phyloP scores from a whole-genome alignment of 768 basidiomycete species.

The Rhizopogon vesiculosus region DNA sequence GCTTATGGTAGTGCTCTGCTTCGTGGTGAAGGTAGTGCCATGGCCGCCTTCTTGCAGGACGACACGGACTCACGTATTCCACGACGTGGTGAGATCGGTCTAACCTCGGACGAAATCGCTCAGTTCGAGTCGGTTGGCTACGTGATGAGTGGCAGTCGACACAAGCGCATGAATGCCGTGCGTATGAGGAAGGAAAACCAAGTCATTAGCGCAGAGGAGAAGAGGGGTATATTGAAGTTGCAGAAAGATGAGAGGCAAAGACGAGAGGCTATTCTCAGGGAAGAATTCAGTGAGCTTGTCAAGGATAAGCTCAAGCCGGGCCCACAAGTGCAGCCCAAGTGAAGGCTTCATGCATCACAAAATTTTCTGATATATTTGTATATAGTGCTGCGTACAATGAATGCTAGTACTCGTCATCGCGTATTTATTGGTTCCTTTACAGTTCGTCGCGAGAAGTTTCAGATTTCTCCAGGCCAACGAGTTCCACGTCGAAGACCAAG shows the following conservation, averaged over 20 bases:
- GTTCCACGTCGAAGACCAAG: constrained; percentile 84
- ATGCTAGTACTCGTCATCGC: neutral
- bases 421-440: constrained; percentile 21
- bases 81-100: constrained; percentile 96
- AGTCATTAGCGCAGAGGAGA: constrained; percentile 98
- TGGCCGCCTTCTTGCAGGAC: constrained; percentile 95
- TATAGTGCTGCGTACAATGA: neutral
- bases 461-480: constrained; percentile 53
- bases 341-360: neutral
- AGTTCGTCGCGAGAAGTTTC: constrained; percentile 46
- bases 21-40: constrained; percentile 94
- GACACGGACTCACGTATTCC: constrained; percentile 85
- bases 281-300: constrained; percentile 86
- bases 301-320: constrained; percentile 62
- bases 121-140: constrained; percentile 87
- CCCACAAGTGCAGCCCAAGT: constrained; percentile 21
- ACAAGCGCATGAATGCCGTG: constrained; percentile 97
- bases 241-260: constrained; percentile 93
- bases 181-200: constrained; percentile 99
- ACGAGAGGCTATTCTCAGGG: constrained; percentile 83
- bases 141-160: constrained; percentile 95
- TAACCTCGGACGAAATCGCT: constrained; percentile 85
- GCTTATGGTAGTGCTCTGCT: constrained; percentile 87
- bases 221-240: constrained; percentile 90
- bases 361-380: too few relatives aligned